phyloP scores from a whole-genome alignment of 352 stramenopile species.

The Pythium utonaiense region DNA sequence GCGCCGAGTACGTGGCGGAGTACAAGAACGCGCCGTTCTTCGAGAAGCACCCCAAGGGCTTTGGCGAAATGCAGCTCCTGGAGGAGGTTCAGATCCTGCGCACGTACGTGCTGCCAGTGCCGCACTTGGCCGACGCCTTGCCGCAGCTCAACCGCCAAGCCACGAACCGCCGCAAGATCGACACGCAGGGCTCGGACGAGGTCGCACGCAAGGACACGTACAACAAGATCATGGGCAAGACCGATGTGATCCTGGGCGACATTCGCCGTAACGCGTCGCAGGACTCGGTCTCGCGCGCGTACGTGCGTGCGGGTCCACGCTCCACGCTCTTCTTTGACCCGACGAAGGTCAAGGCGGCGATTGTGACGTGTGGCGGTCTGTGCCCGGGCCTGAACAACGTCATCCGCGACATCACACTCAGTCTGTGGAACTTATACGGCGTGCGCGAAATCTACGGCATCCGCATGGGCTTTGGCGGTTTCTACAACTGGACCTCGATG shows the following conservation, averaged over 20 bases:
- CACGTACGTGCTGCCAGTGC: conserved; percentile 73
- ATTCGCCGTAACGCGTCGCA: conserved; percentile 71
- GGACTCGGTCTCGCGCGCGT: conserved; percentile 65
- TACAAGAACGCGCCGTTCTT: conserved; percentile 74
- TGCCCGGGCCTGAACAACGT: conserved; percentile 99
- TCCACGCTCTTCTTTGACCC: conserved; percentile 74
- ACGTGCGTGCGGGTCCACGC: conserved; percentile 75
- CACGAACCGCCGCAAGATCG: conserved; percentile 74
- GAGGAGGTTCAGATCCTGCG: conserved; percentile 59
- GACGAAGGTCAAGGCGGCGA: conserved; percentile 77
- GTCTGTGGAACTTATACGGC: conserved; percentile 87
- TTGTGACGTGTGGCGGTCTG: conserved; percentile 92
- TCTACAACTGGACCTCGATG: conserved; percentile 79
- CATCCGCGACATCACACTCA: conserved; percentile 94
- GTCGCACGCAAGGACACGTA: conserved; percentile 75
- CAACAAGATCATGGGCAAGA: conserved; percentile 84
- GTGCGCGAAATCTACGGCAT: conserved; percentile 83
- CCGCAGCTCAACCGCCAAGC: conserved; percentile 47
- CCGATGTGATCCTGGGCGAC: conserved; percentile 80
- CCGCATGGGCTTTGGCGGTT: conserved; percentile 76
- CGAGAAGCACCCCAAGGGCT: conserved; percentile 75
- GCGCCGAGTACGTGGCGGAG: conserved; percentile 33
- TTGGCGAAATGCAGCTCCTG: conserved; percentile 75
- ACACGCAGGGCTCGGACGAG: conserved; percentile 56
- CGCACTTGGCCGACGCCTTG: conserved; percentile 67